phyloP scores from a whole-genome alignment of 805 yeast species.

The Phaffomyces thermotolerans region DNA sequence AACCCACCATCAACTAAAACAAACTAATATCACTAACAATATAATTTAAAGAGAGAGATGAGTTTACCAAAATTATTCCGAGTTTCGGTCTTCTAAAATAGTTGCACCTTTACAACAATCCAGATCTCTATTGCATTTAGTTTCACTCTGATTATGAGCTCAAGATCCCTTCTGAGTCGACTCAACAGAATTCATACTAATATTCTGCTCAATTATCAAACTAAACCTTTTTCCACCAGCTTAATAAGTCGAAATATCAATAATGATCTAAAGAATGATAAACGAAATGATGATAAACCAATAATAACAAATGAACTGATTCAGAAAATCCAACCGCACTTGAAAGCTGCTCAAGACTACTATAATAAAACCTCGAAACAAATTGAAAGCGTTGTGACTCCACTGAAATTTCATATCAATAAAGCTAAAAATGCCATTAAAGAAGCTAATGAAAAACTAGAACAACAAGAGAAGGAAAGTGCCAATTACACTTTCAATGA shows the following conservation, averaged over 20 bases:
- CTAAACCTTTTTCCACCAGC: background rate
- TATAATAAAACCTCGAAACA: conserved; percentile 14
- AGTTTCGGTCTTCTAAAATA: background rate
- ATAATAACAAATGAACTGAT: conserved; percentile 9
- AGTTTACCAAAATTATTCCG: background rate
- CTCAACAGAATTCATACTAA: too few species aligned
- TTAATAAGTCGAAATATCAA: background rate
- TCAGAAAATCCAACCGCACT: conserved; percentile 15
- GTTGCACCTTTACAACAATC: too few species aligned
- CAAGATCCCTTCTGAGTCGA: too few species aligned
- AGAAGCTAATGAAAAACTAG: conserved; percentile 30
- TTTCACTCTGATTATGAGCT: too few species aligned
- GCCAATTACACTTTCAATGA: conserved; percentile 30
- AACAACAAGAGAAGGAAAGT: conserved; percentile 30
- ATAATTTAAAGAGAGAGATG: too few species aligned
- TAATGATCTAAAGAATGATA: background rate
- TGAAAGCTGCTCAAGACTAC: conserved; percentile 13
- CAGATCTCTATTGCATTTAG: too few species aligned
- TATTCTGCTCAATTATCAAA: too few species aligned
- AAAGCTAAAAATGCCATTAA: conserved; percentile 29
- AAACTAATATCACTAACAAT: too few species aligned
- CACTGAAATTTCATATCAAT: conserved; percentile 16
- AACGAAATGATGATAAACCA: background rate
- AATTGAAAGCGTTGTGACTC: conserved; percentile 7
- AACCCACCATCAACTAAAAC: conserved; percentile 26